Evolutionary conservation across 1,284 basidiomycete genomes (phyloP).

Genomic region (Trichosporon ovoides): DNA sequence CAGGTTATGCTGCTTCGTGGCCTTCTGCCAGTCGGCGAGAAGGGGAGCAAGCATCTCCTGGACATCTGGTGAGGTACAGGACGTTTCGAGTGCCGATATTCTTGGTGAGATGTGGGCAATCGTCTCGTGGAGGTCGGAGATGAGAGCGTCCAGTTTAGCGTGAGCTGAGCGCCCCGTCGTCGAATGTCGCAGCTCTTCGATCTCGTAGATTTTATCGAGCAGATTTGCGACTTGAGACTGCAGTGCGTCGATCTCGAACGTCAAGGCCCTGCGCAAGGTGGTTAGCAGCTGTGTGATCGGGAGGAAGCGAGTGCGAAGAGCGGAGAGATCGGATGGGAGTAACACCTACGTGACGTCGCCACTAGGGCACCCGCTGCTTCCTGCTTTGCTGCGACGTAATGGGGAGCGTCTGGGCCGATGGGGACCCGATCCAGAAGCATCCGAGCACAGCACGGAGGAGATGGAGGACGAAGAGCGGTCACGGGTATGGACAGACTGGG

Average conservation of each 20-base stretch:
- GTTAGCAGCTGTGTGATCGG: conserved; percentile 2
- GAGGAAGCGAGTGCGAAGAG: background rate
- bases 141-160: conserved; percentile 20
- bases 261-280: conserved; percentile 8
- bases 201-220: conserved; percentile 33
- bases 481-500: conserved; percentile 5
- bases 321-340: background rate
- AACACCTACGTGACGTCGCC: conserved; percentile 11
- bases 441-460: conserved; percentile 10
- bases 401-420: conserved; percentile 12
- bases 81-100: background rate
- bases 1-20: conserved; percentile 72
- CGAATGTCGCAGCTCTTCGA: conserved; percentile 39
- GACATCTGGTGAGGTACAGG: background rate
- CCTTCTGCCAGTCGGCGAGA: conserved; percentile 64
- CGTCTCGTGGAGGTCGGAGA: conserved; percentile 21
- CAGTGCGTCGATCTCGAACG: conserved; percentile 19
- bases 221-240: conserved; percentile 25
- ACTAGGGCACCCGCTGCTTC: background rate
- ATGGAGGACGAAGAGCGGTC: conserved; percentile 13
- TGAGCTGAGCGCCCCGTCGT: conserved; percentile 53
- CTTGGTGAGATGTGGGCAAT: conserved; percentile 7
- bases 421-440: conserved; percentile 13
- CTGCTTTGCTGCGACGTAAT: conserved; percentile 1
- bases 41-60: conserved; percentile 14